Conservation (phyloP, 2,329 filamentous ascomycete genomes). For the Neurospora sp. region DNA sequence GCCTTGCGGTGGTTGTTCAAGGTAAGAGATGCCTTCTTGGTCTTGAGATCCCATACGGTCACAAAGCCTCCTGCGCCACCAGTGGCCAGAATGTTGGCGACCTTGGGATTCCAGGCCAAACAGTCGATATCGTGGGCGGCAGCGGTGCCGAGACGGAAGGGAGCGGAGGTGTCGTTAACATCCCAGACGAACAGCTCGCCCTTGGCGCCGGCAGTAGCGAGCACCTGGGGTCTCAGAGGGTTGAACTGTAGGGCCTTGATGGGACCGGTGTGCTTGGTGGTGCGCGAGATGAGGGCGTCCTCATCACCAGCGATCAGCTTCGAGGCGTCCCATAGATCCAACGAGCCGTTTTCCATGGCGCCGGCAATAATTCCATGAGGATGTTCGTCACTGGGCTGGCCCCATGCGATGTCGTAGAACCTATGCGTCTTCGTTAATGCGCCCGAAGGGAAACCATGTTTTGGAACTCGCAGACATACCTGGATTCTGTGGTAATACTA, state of each 20-base stretch:
- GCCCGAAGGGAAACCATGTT: background rate
- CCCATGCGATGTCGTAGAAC: conserved; percentile 97
- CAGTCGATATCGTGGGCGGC: conserved; percentile 93
- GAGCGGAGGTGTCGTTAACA: conserved; percentile 77
- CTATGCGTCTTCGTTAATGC: conserved; percentile 34
- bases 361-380: conserved; percentile 87
- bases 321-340: conserved; percentile 88
- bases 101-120: conserved; percentile 97
- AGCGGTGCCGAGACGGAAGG: conserved; percentile 79
- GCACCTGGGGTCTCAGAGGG: conserved; percentile 77
- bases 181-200: conserved; percentile 96
- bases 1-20: conserved; percentile 92
- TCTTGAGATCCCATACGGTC: conserved; percentile 97
- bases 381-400: conserved; percentile 66
- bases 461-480: conserved; percentile 40
- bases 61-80: conserved; percentile 90
- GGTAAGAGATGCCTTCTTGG: conserved; percentile 92
- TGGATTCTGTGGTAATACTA: conserved; percentile 79
- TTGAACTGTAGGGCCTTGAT: conserved; percentile 98
- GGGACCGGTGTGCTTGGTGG: conserved; percentile 80
- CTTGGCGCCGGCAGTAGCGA: conserved; percentile 87
- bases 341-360: conserved; percentile 84
- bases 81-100: conserved; percentile 90
- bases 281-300: conserved; percentile 76
- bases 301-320: conserved; percentile 47